Evolutionary conservation across 306 rosid species (phyloP).

Genomic region (Cyamopsis tetragonoloba): DNA sequence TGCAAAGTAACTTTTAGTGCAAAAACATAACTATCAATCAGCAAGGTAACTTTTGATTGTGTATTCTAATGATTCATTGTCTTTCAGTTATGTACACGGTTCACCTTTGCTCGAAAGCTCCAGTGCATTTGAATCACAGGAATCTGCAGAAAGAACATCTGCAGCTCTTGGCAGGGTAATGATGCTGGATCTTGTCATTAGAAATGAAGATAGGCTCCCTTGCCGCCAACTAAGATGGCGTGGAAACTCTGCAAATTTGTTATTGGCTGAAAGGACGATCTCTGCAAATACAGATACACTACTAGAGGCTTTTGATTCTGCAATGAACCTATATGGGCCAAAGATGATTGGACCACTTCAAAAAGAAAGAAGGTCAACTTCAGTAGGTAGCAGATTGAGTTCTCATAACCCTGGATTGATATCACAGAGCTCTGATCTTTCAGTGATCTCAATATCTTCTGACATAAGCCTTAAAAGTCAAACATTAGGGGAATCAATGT

Average conservation of each 20-base stretch:
- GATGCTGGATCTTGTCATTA: constrained; percentile 84
- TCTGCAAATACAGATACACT: constrained; percentile 42
- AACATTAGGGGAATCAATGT: constrained; percentile 31
- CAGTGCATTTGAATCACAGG: constrained; percentile 63
- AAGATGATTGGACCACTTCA: constrained; percentile 41
- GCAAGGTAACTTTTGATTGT: constrained; percentile 4
- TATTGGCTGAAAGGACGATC: constrained; percentile 61
- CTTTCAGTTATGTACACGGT: constrained; percentile 83
- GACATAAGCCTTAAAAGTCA: constrained; percentile 41
- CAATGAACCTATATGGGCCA: constrained; percentile 51
- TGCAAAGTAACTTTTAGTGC: background rate
- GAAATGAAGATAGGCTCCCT: constrained; percentile 98
- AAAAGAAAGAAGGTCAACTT: constrained; percentile 67
- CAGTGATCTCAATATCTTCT: constrained; percentile 50
- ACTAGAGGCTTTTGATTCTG: constrained; percentile 58
- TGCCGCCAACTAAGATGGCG: constrained; percentile 91
- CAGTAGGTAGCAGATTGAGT: constrained; percentile 43
- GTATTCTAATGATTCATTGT: constrained; percentile 21
- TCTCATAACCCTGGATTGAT: constrained; percentile 41
- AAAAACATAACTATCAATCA: background rate
- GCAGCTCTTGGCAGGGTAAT: constrained; percentile 83
- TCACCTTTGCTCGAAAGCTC: constrained; percentile 84
- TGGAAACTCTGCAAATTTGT: constrained; percentile 82
- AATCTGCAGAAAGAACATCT: constrained; percentile 61
- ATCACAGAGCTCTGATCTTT: constrained; percentile 59